Percentiles rank a stretch among this genome's conserved stretches.
Conservation (phyloP, 2,329 filamentous ascomycete species). For the Emergomyces africanus region DNA sequence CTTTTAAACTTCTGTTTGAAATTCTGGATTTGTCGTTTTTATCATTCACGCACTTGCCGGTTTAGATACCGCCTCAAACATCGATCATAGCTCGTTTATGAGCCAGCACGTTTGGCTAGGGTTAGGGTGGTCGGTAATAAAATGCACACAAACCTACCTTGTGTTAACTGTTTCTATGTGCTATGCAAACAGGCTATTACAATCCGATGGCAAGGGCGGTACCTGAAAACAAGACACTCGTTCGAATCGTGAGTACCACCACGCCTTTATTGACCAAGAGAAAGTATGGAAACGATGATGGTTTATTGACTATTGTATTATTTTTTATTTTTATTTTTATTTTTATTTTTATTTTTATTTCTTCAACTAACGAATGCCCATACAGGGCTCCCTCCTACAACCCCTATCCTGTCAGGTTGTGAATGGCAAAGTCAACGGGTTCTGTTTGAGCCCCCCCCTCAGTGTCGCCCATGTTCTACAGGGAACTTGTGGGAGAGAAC, state of each 20-base stretch:
- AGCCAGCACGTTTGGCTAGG: neutral
- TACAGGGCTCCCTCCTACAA: no score
- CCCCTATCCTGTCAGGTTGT: no score
- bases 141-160: neutral
- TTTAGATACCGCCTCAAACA: neutral
- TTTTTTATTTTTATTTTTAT: neutral
- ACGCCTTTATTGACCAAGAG: no score
- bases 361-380: neutral
- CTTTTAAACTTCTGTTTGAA: neutral
- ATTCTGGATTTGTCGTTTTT: neutral
- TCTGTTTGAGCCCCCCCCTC: no score
- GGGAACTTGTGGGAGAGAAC: neutral
- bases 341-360: neutral
- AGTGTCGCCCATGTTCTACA: no score
- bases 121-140: neutral
- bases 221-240: neutral
- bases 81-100: neutral
- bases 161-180: neutral
- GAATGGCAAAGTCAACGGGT: no score
- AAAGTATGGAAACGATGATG: no score
- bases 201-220: neutral
- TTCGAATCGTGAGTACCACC: no score
- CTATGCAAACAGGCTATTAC: neutral
- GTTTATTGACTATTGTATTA: no score
- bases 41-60: neutral